phyloP scores from a whole-genome alignment of 2,329 filamentous ascomycete genomes.

The Ramularia collo-cygni region DNA sequence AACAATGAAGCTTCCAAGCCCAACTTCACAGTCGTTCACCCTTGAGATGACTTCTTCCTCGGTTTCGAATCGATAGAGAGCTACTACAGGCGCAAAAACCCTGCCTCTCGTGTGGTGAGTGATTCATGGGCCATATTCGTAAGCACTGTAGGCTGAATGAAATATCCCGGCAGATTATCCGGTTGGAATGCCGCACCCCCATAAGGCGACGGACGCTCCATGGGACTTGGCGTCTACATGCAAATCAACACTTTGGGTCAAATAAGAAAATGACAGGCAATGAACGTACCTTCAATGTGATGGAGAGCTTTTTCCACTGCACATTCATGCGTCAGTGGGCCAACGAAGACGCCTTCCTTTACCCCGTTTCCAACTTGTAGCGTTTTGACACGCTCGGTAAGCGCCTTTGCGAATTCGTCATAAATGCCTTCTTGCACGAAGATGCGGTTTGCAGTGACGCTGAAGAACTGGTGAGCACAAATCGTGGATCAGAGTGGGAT shows the following conservation, averaged over 20 bases:
- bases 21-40: conserved; percentile 78
- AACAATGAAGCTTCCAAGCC: conserved; percentile 92
- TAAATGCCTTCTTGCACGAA: conserved; percentile 48
- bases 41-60: conserved; percentile 81
- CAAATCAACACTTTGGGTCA: no score
- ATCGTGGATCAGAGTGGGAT: no score
- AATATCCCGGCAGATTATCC: no score
- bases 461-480: no score
- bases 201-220: no score
- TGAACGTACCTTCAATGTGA: conserved; percentile 77
- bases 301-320: conserved; percentile 71
- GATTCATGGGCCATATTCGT: no score
- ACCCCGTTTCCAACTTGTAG: conserved; percentile 16
- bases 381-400: conserved; percentile 38
- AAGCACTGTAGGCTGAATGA: no score
- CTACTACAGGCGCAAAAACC: conserved; percentile 89
- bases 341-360: conserved; percentile 29
- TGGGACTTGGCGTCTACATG: no score
- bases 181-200: no score
- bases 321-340: conserved; percentile 77
- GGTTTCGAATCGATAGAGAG: conserved; percentile 77
- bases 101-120: no score
- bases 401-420: conserved; percentile 48
- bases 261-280: no score
- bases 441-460: conserved; percentile 40